These are phyloP conservation scores for Vigna mungo DNA, from an alignment of 306 rosid species.

Conservation along the genomic window DNA sequence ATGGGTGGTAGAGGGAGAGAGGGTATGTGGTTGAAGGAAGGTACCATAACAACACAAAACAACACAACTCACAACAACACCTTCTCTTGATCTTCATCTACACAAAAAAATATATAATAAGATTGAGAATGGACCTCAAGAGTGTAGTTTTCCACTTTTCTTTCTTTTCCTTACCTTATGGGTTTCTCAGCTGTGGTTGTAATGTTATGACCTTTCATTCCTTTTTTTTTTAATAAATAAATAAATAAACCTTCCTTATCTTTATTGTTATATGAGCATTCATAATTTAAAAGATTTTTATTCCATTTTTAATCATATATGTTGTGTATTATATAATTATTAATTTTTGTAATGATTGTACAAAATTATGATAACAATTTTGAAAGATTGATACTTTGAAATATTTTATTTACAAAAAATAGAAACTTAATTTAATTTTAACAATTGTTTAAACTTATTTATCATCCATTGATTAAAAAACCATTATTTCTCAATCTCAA, in stretches of 20 bases:
- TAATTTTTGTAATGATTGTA: neutral
- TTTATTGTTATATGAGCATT: neutral
- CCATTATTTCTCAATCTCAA: no score
- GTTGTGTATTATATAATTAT: neutral
- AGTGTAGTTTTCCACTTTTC: slow-evolving; percentile 5
- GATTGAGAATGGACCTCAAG: slow-evolving; percentile 19
- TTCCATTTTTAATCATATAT: neutral
- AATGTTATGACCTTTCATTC: neutral
- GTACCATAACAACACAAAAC: slow-evolving; percentile 37
- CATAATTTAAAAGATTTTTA: neutral
- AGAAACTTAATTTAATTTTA: neutral
- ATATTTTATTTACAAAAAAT: neutral
- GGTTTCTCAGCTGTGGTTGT: slow-evolving; percentile 46
- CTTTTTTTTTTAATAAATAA: neutral
- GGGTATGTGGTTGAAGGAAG: slow-evolving; percentile 47
- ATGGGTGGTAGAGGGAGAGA: slow-evolving; percentile 46
- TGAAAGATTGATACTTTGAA: neutral
- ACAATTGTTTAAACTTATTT: neutral
- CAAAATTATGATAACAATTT: neutral
- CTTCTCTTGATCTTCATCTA: slow-evolving; percentile 43
- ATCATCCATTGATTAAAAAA: no score
- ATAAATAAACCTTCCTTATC: neutral
- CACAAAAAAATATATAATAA: slow-evolving; percentile 38
- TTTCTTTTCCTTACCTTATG: slow-evolving; percentile 36
- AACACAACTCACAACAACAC: slow-evolving; percentile 21